Percentiles rank a stretch among this genome's conserved stretches.
phyloP scores from a whole-genome alignment of 106 monocot species.

The Phalaenopsis aphrodite region DNA sequence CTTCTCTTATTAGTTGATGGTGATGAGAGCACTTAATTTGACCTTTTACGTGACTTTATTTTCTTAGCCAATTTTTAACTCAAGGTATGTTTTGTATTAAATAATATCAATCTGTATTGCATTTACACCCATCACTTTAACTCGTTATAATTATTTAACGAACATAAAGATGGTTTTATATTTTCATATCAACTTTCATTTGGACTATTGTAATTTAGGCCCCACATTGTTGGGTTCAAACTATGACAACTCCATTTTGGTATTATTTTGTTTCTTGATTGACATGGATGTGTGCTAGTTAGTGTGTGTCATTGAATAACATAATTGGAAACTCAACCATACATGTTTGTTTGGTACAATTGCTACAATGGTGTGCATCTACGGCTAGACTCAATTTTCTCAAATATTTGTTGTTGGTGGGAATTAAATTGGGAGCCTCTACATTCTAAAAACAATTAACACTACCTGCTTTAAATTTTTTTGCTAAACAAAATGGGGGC shows the following conservation, averaged over 20 bases:
- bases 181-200: background rate
- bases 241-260: background rate
- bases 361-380: too few species aligned
- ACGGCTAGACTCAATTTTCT: too few species aligned
- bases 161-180: background rate
- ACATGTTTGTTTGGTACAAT: too few species aligned
- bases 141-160: background rate
- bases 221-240: background rate
- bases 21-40: background rate
- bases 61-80: background rate
- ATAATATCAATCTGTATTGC: too few species aligned
- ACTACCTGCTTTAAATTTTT: background rate
- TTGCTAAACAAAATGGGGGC: background rate
- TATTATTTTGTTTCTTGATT: too few species aligned
- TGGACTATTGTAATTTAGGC: background rate
- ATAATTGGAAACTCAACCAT: too few species aligned
- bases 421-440: too few species aligned
- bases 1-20: background rate
- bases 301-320: too few species aligned
- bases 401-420: background rate
- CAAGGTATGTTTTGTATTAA: background rate
- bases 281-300: too few species aligned
- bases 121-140: background rate
- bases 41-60: background rate
- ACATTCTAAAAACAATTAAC: too few species aligned